phyloP scores from a whole-genome alignment of 192 early-diverging fungal genomes.

The Allomyces macrogynus region DNA sequence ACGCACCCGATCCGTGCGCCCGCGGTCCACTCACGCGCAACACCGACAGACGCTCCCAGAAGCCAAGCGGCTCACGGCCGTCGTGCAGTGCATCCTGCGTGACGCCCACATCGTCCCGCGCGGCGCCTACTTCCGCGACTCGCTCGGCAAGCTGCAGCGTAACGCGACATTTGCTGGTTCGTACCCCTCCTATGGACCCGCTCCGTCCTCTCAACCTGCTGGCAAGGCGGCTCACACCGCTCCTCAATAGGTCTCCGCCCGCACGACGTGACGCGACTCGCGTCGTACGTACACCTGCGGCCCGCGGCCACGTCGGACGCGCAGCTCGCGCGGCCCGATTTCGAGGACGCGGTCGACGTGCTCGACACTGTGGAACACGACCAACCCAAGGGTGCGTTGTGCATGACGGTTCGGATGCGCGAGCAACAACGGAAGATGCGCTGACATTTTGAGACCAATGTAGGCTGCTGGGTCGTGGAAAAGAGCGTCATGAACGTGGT shows the following conservation, averaged over 20 bases:
- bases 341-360: neutral
- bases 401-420: too few relatives aligned
- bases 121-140: neutral
- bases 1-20: too few relatives aligned
- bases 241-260: neutral
- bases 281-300: neutral
- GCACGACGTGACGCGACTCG: neutral
- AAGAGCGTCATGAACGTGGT: neutral
- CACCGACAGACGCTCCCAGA: neutral
- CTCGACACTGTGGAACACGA: neutral
- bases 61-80: neutral
- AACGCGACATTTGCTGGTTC: neutral
- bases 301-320: neutral
- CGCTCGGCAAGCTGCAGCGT: neutral
- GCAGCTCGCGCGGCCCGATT: neutral
- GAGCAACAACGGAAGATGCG: neutral
- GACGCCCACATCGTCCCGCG: neutral
- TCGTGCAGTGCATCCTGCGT: neutral
- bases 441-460: neutral
- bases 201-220: too few relatives aligned
- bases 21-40: neutral
- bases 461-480: neutral
- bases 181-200: too few relatives aligned
- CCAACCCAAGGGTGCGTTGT: neutral
- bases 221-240: too few relatives aligned